Conservation (phyloP, 352 stramenopile genomes). For the Pilasporangium apinafurcum region DNA sequence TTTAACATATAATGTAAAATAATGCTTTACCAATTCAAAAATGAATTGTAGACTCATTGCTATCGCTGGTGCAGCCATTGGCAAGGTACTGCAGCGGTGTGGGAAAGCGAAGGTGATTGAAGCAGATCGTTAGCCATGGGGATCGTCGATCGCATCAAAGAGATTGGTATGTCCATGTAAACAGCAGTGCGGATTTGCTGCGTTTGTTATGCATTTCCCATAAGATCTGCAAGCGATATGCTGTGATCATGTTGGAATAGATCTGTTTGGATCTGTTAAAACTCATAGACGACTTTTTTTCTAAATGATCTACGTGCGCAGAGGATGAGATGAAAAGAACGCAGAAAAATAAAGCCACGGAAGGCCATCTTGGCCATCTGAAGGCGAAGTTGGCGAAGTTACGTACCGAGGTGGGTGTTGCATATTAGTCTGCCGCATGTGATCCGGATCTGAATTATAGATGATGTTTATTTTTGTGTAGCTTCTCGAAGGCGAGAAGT, state of each 20-base stretch:
- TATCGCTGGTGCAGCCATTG: no score
- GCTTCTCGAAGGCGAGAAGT: constrained; percentile 81
- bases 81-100: no score
- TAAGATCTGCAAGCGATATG: background rate
- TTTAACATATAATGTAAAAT: no score
- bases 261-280: constrained; percentile 1
- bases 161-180: constrained; percentile 76
- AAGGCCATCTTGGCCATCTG: constrained; percentile 88
- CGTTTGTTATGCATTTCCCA: background rate
- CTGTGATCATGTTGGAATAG: background rate
- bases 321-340: constrained; percentile 96
- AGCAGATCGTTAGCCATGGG: constrained; percentile 56
- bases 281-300: background rate
- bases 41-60: no score
- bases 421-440: background rate
- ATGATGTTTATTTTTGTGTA: constrained; percentile 8
- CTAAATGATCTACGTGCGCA: constrained; percentile 13
- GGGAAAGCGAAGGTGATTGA: no score
- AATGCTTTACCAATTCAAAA: no score
- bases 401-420: constrained; percentile 84
- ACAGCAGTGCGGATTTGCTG: background rate
- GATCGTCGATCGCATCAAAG: constrained; percentile 92
- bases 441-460: background rate
- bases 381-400: constrained; percentile 99
- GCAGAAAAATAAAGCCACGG: constrained; percentile 98